These are phyloP conservation scores for Colletotrichum sublineola DNA, from an alignment of 2,329 filamentous ascomycete genomes.

Conservation along the genomic window DNA sequence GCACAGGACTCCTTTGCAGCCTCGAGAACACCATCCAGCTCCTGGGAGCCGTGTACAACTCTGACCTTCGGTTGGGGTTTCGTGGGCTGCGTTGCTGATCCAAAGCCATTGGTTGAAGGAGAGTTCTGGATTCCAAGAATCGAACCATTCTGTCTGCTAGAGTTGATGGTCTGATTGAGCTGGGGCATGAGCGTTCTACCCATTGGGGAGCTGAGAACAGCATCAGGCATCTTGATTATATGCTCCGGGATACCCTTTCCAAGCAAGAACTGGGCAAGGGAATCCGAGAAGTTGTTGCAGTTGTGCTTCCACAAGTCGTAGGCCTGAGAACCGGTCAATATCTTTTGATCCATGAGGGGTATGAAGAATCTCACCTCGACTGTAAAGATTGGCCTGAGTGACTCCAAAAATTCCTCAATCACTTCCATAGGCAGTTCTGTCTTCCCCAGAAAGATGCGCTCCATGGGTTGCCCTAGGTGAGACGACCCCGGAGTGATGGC, in stretches of 20 bases:
- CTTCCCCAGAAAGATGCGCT: conserved; percentile 79
- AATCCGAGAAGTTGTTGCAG: conserved; percentile 98
- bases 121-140: conserved; percentile 64
- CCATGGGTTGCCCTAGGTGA: conserved; percentile 87
- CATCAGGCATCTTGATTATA: conserved; percentile 86
- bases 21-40: conserved; percentile 72
- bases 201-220: conserved; percentile 87
- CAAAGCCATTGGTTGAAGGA: conserved; percentile 43
- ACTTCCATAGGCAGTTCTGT: conserved; percentile 85
- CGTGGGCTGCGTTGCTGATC: conserved; percentile 44
- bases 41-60: conserved; percentile 68
- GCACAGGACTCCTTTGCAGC: conserved; percentile 76
- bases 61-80: conserved; percentile 62
- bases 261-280: conserved; percentile 89
- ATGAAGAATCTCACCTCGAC: conserved; percentile 68
- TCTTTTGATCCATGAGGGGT: neutral
- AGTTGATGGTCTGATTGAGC: conserved; percentile 64
- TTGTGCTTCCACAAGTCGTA: conserved; percentile 94
- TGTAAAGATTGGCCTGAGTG: conserved; percentile 85
- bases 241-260: conserved; percentile 90
- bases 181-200: conserved; percentile 89
- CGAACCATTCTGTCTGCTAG: conserved; percentile 64
- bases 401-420: conserved; percentile 89
- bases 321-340: conserved; percentile 62
- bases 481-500: conserved; percentile 84